A percentile compares a stretch with the other conserved stretches of the same genome.
Evolutionary conservation across 495 filamentous ascomycete species (phyloP).

Genomic region (Aspergillus haitiensis): DNA sequence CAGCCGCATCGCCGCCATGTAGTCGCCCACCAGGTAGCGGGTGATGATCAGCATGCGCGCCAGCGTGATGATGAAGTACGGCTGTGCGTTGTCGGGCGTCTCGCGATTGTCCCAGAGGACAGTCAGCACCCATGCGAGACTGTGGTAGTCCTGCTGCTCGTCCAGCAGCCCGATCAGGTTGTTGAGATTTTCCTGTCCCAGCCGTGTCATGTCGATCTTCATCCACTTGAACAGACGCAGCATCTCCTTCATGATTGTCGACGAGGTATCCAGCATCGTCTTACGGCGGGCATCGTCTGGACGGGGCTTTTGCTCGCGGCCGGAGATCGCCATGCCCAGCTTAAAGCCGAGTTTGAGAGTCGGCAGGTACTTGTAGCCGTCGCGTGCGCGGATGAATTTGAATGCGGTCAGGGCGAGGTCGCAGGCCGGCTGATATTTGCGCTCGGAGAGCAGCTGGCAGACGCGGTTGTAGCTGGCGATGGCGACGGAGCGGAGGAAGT

Average conservation of each 20-base stretch:
- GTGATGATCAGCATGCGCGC: slow-evolving; percentile 40
- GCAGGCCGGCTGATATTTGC: slow-evolving; percentile 30
- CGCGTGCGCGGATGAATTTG: slow-evolving; percentile 24
- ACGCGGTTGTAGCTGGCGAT: slow-evolving; percentile 39
- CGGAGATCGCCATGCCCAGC: slow-evolving; percentile 24
- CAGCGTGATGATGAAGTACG: slow-evolving; percentile 29
- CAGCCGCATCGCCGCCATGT: slow-evolving; percentile 35
- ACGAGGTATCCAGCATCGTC: slow-evolving; percentile 19
- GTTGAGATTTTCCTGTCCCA: slow-evolving; percentile 35
- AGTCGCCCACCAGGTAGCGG: slow-evolving; percentile 37
- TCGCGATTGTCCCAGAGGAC: slow-evolving; percentile 40
- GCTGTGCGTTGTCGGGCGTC: slow-evolving; percentile 22
- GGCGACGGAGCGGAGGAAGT: slow-evolving; percentile 40
- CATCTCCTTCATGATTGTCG: slow-evolving; percentile 22
- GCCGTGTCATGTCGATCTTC: slow-evolving; percentile 30
- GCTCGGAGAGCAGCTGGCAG: slow-evolving; percentile 27
- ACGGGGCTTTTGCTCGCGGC: slow-evolving; percentile 15
- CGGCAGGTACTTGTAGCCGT: slow-evolving; percentile 17
- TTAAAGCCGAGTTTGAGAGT: slow-evolving; percentile 26
- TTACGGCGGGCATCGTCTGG: slow-evolving; percentile 4
- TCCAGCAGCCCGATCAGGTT: slow-evolving; percentile 37
- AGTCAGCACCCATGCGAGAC: slow-evolving; percentile 37
- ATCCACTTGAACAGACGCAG: slow-evolving; percentile 20
- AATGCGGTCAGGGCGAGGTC: slow-evolving; percentile 36
- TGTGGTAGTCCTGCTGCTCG: slow-evolving; percentile 41